A percentile compares a stretch with the other conserved stretches of the same genome.
Evolutionary conservation across 78 protist genomes (phyloP).

Genomic region (Pelomyxa schiedti): DNA sequence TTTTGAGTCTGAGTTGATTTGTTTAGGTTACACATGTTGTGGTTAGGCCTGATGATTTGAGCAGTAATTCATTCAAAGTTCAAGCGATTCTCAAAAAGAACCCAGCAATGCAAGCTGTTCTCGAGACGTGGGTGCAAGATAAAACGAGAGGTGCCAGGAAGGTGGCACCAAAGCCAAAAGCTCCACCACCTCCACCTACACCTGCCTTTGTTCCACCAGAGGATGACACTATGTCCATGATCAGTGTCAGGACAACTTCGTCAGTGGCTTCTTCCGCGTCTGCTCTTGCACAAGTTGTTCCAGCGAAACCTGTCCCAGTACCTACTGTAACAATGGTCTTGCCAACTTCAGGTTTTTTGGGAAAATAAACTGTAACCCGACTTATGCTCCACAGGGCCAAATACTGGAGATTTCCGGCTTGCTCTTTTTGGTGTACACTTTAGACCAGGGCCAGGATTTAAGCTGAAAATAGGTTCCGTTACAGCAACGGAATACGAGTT

Average conservation of each 20-base stretch:
- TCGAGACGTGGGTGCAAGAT: background rate
- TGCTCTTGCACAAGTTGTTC: background rate
- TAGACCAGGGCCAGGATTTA: slow-evolving; percentile 15
- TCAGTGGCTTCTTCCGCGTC: background rate
- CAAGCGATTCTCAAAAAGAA: background rate
- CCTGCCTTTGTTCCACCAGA: background rate
- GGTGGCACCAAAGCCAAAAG: background rate
- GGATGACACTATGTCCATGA: background rate
- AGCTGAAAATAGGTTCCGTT: slow-evolving; percentile 9
- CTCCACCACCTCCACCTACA: background rate
- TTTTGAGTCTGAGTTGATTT: background rate
- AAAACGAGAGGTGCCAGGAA: background rate
- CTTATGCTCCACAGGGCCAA: background rate
- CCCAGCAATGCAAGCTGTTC: background rate
- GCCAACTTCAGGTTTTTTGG: background rate
- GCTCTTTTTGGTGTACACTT: slow-evolving; percentile 32
- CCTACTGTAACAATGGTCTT: background rate
- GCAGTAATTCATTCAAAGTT: background rate
- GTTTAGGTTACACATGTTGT: background rate
- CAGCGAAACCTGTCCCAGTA: background rate
- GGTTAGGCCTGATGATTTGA: background rate
- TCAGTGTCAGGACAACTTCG: background rate
- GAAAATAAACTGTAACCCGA: background rate
- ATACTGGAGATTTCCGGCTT: slow-evolving; percentile 20
- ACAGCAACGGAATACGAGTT: slow-evolving; percentile 22